Evolutionary conservation across 2,329 filamentous ascomycete genomes (phyloP), one percentile per base, ranked within the genome.

Genomic region (Pleoardoris graminearum): DNA sequence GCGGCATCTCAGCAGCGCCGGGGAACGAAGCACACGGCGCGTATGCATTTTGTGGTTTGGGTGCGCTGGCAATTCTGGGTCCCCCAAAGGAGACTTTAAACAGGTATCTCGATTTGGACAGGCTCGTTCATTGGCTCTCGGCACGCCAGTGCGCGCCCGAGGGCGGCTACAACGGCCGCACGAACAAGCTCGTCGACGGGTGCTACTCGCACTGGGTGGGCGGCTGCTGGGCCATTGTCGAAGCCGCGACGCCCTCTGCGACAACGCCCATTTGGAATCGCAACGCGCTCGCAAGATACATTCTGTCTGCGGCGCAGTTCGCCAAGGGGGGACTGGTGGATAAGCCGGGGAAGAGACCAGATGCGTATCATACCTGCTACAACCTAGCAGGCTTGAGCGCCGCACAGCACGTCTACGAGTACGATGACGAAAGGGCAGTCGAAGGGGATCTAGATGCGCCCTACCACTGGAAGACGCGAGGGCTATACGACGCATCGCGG

Each of bases 191-290:
- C 27, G 94, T 97, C 27, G 94, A 99, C 73, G 94, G 93, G 39
- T 99, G 94, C 77, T 99, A 99, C 77, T 96, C 90, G 71, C 93
- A 97, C 75, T 99, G 94, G 94, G 88, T 96, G 29, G 94, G 94
- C 49, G 89, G 89, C 49, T 97, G 92, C 77, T 99, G 92, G 90
- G 88, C 93, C 39, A 76, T 99, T 59, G 80, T 97, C 61, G 89
- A 97, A 77, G 90, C 90, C 51, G 87, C 87, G 49, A 82, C 82
- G 60, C 83, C 55, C 17, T 11, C 41, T 14, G 1, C 25, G n/a
- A 11, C 7, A 0, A 50, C 46, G 4, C 23, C 21, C n/a, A 75
- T 91, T 41, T 97, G 91, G 80, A 92, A 86, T 72, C 86, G 90
- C 48, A 87, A 94, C 66, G 94, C 89, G 6, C 77, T 97, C 63